A percentile compares a stretch with the other conserved stretches of the same genome.
Conservation (phyloP, 1,284 basidiomycete genomes). For the Heliocybe sulcata region DNA sequence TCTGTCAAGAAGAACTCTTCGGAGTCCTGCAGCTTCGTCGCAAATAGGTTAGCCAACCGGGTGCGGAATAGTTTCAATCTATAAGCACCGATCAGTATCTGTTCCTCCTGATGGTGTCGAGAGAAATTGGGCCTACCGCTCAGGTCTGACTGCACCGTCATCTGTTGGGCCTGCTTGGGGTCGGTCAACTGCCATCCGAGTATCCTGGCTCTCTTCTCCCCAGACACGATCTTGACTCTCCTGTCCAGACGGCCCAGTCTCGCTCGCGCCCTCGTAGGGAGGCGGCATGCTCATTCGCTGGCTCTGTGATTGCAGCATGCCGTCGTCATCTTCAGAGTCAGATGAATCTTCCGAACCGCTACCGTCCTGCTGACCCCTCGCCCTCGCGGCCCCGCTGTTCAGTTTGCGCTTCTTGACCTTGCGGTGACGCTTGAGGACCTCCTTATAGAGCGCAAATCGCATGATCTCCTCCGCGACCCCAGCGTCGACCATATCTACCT, state of each 20-base stretch:
- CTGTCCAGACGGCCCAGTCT: slow-evolving; percentile 21
- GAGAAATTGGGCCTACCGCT: slow-evolving; percentile 36
- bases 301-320: slow-evolving; percentile 43
- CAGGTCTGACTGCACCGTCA: slow-evolving; percentile 38
- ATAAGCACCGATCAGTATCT: background rate
- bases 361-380: slow-evolving; percentile 18
- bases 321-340: slow-evolving; percentile 40
- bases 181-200: slow-evolving; percentile 48
- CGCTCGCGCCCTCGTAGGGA: slow-evolving; percentile 17
- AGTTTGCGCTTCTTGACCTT: slow-evolving; percentile 74
- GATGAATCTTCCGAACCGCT: slow-evolving; percentile 39
- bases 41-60: slow-evolving; percentile 66
- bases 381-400: slow-evolving; percentile 42
- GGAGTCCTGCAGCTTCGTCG: slow-evolving; percentile 62
- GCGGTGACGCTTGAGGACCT: slow-evolving; percentile 79
- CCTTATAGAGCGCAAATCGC: slow-evolving; percentile 96
- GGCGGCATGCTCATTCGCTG: slow-evolving; percentile 47
- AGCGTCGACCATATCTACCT: slow-evolving; percentile 86
- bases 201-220: slow-evolving; percentile 59
- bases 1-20: slow-evolving; percentile 70
- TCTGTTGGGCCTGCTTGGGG: slow-evolving; percentile 24
- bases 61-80: slow-evolving; percentile 76
- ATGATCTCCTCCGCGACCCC: slow-evolving; percentile 91
- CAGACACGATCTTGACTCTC: slow-evolving; percentile 40
- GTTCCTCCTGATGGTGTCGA: background rate